Conservation (phyloP, 75 land plant species). For the Sequoiadendron giganteum region DNA sequence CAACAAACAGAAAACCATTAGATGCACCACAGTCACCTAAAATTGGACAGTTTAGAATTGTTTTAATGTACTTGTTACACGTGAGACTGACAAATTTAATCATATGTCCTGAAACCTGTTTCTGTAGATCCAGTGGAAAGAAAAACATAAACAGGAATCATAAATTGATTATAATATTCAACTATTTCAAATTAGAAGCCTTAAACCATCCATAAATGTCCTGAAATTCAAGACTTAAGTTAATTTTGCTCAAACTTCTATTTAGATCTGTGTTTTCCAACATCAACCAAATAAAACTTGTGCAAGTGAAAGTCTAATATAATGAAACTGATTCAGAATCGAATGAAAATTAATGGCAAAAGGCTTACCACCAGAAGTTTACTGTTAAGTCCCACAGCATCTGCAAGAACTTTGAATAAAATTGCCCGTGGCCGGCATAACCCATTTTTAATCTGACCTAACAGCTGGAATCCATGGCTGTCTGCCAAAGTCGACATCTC, state of each 20-base stretch:
- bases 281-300: not conserved
- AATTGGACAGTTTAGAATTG: not conserved
- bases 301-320: not conserved
- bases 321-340: not conserved
- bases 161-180: not conserved
- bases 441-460: slow-evolving; percentile 81
- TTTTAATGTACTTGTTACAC: not conserved
- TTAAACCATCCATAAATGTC: not conserved
- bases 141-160: not conserved
- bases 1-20: not conserved
- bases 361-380: slow-evolving; percentile 82
- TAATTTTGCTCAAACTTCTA: not conserved
- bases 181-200: not conserved
- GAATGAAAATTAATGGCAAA: not conserved
- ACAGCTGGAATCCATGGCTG: slow-evolving; percentile 54
- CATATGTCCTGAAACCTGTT: not conserved
- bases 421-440: slow-evolving; percentile 92
- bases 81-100: not conserved
- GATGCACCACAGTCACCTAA: not conserved
- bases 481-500: slow-evolving; percentile 43
- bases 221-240: not conserved
- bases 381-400: slow-evolving; percentile 86
- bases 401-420: slow-evolving; percentile 91
- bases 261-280: not conserved
- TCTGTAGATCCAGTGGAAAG: not conserved